A percentile compares a stretch with the other conserved stretches of the same genome.
These are phyloP conservation scores for Paxillus involutus DNA, from an alignment of 768 basidiomycete species.

Conservation along the genomic window DNA sequence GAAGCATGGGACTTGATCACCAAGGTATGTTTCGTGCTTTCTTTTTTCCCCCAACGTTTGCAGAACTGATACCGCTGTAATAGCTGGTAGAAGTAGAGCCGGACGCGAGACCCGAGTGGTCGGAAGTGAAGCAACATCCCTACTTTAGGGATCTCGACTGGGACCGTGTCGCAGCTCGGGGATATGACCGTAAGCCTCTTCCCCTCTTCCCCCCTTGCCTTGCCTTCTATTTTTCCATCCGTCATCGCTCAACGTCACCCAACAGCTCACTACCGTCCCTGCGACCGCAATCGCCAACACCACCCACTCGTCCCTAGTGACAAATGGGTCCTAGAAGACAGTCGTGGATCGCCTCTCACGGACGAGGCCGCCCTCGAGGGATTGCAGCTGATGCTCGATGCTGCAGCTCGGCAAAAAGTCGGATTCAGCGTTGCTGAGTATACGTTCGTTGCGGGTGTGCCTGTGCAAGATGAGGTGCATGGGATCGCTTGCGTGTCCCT, in stretches of 20 bases:
- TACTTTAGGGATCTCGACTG: constrained; percentile 7
- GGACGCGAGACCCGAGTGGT: constrained; percentile 5
- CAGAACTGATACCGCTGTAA: neutral
- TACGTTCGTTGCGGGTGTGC: neutral
- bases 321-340: neutral
- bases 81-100: constrained; percentile 6
- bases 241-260: neutral
- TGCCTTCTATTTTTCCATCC: neutral
- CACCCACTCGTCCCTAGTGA: neutral
- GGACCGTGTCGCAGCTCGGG: constrained; percentile 3
- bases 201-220: no score
- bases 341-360: neutral
- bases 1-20: constrained; percentile 8
- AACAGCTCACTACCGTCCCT: neutral
- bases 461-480: neutral
- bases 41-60: no score
- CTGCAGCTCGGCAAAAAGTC: neutral
- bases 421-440: neutral
- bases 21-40: neutral
- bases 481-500: neutral
- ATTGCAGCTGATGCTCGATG: neutral
- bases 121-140: constrained; percentile 5
- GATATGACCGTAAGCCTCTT: constrained; percentile 5
- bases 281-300: neutral
- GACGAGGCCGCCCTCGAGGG: neutral